Evolutionary conservation across 2,329 filamentous ascomycete genomes (phyloP).

Genomic region (Fusarium pininemorale): DNA sequence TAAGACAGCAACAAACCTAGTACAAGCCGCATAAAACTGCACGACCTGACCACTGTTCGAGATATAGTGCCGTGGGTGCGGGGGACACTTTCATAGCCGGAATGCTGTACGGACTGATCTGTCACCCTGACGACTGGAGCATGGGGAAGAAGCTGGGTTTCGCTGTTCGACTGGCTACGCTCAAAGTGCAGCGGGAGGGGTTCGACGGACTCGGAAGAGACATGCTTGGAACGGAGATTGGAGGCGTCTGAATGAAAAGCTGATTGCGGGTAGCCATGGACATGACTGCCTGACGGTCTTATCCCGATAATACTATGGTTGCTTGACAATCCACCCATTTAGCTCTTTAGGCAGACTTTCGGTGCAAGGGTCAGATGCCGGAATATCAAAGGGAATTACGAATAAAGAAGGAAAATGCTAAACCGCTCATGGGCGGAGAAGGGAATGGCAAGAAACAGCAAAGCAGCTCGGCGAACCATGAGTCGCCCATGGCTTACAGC

Average conservation of each 20-base stretch:
- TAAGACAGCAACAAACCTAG: constrained; percentile 9
- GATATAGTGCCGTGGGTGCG: constrained; percentile 72
- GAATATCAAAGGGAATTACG: constrained; percentile 14
- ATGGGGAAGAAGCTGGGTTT: constrained; percentile 62
- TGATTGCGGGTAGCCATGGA: constrained; percentile 4
- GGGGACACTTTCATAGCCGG: constrained; percentile 81
- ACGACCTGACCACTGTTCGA: constrained; percentile 36
- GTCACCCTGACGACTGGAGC: constrained; percentile 59
- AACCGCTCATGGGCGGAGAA: constrained; percentile 2
- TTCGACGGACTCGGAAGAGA: constrained; percentile 62
- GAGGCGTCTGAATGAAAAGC: constrained; percentile 12
- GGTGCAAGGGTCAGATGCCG: constrained; percentile 31
- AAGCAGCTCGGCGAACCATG: constrained; percentile 18
- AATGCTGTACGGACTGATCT: constrained; percentile 70
- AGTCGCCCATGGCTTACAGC: constrained; percentile 28
- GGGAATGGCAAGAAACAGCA: not conserved
- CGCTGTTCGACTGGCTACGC: constrained; percentile 72
- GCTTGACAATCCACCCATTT: constrained; percentile 24
- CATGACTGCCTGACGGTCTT: constrained; percentile 12
- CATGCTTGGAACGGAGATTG: constrained; percentile 34
- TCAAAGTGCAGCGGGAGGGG: constrained; percentile 74
- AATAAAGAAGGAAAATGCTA: constrained; percentile 1
- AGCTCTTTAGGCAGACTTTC: constrained; percentile 5
- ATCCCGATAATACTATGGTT: constrained; percentile 24
- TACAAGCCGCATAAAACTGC: constrained; percentile 23